Conservation (phyloP, 345 rosid species). For the Camelina laxa region DNA sequence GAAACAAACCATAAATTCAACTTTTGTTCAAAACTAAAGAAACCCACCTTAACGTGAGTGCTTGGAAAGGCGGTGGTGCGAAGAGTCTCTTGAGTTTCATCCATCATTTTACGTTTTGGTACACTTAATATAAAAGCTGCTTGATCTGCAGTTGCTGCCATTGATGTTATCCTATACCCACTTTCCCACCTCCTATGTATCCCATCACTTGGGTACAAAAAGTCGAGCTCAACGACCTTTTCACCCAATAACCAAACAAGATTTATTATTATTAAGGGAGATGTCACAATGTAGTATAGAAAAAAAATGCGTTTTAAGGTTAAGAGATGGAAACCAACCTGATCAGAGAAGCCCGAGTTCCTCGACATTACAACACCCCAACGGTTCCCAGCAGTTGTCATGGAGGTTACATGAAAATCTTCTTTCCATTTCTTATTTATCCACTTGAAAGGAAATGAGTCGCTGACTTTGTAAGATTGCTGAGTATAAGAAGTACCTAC, state of each 20-base stretch:
- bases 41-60: conserved; percentile 83
- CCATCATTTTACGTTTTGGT: conserved; percentile 68
- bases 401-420: conserved; percentile 87
- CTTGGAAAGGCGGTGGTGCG: conserved; percentile 90
- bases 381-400: conserved; percentile 93
- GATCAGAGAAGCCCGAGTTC: conserved; percentile 78
- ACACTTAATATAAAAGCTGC: conserved; percentile 91
- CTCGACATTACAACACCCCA: conserved; percentile 99
- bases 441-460: conserved; percentile 94
- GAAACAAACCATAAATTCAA: conserved; percentile 14
- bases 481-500: conserved; percentile 80
- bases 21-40: conserved; percentile 14
- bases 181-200: conserved; percentile 87
- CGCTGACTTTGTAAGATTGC: conserved; percentile 96
- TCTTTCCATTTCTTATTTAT: conserved; percentile 98
- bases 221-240: conserved; percentile 97
- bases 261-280: not conserved
- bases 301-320: not conserved
- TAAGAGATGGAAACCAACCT: conserved; percentile 52
- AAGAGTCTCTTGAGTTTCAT: conserved; percentile 97
- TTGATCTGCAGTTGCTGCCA: conserved; percentile 96
- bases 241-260: conserved; percentile 10
- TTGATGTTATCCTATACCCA: conserved; percentile 90
- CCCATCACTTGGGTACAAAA: conserved; percentile 97
- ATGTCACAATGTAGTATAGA: not conserved